Conservation (phyloP, 2,329 filamentous ascomycete species). For the Aphanoascus verrucosus region DNA sequence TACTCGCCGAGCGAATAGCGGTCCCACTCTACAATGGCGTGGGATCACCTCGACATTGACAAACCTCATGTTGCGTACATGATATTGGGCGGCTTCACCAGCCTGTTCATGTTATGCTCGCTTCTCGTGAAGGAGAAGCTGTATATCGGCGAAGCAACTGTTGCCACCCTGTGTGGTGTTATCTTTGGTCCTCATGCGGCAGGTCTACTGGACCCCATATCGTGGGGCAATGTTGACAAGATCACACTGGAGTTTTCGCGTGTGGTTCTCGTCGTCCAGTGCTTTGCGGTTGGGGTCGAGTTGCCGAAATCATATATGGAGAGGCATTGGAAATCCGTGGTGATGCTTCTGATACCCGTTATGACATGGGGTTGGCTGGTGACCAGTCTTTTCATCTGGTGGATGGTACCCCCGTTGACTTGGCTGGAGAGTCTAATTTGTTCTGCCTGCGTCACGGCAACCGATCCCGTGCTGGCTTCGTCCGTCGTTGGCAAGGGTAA, state of each 20-base stretch:
- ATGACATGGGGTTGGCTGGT: constrained; percentile 85
- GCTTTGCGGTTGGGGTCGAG: constrained; percentile 62
- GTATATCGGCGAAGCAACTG: constrained; percentile 96
- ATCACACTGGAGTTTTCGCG: constrained; percentile 61
- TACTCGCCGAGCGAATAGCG: no score
- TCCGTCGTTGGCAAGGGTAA: constrained; percentile 98
- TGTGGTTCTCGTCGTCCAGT: constrained; percentile 61
- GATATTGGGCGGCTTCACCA: constrained; percentile 94
- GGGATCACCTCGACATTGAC: constrained; percentile 56
- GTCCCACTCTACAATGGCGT: constrained; percentile 34
- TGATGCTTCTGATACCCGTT: constrained; percentile 78
- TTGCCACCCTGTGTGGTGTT: constrained; percentile 62
- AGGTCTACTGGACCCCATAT: constrained; percentile 49
- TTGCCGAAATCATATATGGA: constrained; percentile 80
- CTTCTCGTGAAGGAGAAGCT: constrained; percentile 96
- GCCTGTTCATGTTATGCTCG: constrained; percentile 95
- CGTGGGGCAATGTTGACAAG: constrained; percentile 57
- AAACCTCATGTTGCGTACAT: constrained; percentile 96
- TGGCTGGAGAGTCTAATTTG: constrained; percentile 85
- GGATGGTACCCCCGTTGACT: constrained; percentile 63
- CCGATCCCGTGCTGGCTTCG: constrained; percentile 90
- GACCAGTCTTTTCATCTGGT: constrained; percentile 90
- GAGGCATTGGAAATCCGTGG: constrained; percentile 86
- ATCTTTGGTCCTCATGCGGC: constrained; percentile 60
- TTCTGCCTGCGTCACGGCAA: constrained; percentile 91